Evolutionary conservation across 2,329 filamentous ascomycete genomes (phyloP), one percentile per base, ranked within the genome.

Genomic region (Chaetothyriales sp.): DNA sequence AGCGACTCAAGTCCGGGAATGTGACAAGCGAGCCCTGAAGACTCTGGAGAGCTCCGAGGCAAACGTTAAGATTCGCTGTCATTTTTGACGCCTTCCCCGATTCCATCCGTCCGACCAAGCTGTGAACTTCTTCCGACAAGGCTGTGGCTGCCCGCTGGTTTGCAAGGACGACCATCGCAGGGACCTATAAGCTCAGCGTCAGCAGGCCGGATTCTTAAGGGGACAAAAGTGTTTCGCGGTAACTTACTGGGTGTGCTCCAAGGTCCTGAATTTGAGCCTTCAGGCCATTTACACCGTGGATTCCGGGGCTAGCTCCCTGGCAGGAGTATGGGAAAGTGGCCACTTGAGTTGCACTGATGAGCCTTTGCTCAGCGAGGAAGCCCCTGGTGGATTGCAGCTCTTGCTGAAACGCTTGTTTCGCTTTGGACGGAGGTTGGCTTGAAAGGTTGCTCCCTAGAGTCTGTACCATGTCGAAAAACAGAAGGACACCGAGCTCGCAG

Each of bases 211-310:
- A 44, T 22, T 33, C 20, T 45, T 18, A 10, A 10, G 28, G 13
- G 19, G 19, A 45, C 45, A 13, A 4, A 48, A 10, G 37, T 9
- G 13, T 50, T 18, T 19, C 3, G 10, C 18, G n/a, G 22, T 5
- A 18, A 46, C 48, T 50, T 46, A 50, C 48, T 10, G 48, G 48
- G 46, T 50, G 48, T 18, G 37, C 18, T n/a, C 22, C 43, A 50
- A 50, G 44, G 18, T 46, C 48, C 29, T 47, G 43, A 13, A 50
- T 45, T 5, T 50, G 40, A 10, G 5, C 20, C 25, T 50, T 50
- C 15, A 48, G 29, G 13, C 37, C 40, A 4, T 18, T 19, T 8
- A 5, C 46, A 8, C 48, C 48, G 25, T 50, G n/a, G 18, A 50
- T 19, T 13, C 18, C 48, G 6, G 48, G n/a, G 13, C 22, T 43